Base-by-base conservation (phyloP, 2,329 filamentous ascomycete genomes). In the Fusarium albosuccineum region DNA sequence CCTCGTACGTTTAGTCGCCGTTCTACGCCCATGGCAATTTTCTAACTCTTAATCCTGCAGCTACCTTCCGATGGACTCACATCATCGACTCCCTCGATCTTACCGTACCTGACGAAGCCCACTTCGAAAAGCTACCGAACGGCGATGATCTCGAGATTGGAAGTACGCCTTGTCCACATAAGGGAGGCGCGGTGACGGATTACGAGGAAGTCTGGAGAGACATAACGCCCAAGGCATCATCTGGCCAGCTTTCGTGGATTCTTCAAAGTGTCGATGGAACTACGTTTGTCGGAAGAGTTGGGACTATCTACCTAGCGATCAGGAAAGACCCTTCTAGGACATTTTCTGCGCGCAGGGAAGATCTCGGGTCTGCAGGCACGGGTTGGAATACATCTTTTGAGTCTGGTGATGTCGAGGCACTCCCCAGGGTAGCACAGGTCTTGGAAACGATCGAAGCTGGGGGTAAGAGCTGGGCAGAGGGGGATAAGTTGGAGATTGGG, bases 141-240 rank as follows among this genome's bases (percentile, higher is more conserved):
- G 70, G 70, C 2, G 70, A 72, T 41, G 68, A 71, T 16, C 64
- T 72, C 6, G 70, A 72, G 40, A 62, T 64, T 22, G 70, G 70
- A 13, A 58, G 56, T 10, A 66, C 60, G 4, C 42, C 60, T 5
- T 62, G 55, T 17, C 65, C 65, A 17, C 62, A 60, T 26, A 62
- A 63, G 16, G 53, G 57, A 16, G 66, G 64, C 11, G 57, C 44
- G 1, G 48, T 61, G 49, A 67, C 66, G 6, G 39, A 57, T 26
- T 72, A 72, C 42, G 64, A 72, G 52, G 70, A 72, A 45, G 52
- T 71, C 11, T 72, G 70, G 70, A 59, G 70, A 27, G 68, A 72
- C 26, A 59, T 71, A 7, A 72, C 68, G 5, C 17, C 58, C 6
- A 62, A 57, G 16, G 14, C 30, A 4, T n/a, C 49, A 10, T 29